These are phyloP conservation scores for Colletotrichum sp. DNA, from an alignment of 2,329 filamentous ascomycete species.

Conservation along the genomic window DNA sequence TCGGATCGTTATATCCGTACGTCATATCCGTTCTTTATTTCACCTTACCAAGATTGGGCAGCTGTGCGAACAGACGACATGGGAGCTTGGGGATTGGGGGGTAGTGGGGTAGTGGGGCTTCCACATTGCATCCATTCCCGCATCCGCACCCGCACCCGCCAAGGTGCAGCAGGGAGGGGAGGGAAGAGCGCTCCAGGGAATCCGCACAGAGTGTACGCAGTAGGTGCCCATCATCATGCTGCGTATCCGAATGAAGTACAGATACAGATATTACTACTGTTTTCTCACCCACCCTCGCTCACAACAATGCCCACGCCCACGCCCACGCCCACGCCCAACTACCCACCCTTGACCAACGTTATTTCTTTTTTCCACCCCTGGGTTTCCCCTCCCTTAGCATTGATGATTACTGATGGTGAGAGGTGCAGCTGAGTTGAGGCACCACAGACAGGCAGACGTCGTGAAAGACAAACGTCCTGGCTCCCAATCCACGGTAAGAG, in stretches of 20 bases:
- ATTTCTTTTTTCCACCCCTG: not conserved
- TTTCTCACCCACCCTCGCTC: not conserved
- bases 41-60: slow-evolving; percentile 4
- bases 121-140: not conserved
- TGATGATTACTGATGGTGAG: not conserved
- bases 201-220: not conserved
- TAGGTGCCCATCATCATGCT: not conserved
- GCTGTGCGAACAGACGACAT: slow-evolving; percentile 12
- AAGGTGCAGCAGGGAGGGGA: not conserved
- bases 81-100: not conserved
- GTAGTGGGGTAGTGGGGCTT: not conserved
- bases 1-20: not conserved
- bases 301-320: not conserved
- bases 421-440: not conserved
- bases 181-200: not conserved
- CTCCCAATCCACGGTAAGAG: not conserved
- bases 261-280: not conserved
- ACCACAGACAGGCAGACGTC: not conserved
- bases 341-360: not conserved
- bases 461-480: not conserved
- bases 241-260: not conserved
- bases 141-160: not conserved
- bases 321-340: not conserved
- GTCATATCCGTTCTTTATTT: slow-evolving; percentile 1
- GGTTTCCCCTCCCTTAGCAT: not conserved